phyloP scores from a whole-genome alignment of 768 basidiomycete genomes.

The Tricholoma saponaceum region DNA sequence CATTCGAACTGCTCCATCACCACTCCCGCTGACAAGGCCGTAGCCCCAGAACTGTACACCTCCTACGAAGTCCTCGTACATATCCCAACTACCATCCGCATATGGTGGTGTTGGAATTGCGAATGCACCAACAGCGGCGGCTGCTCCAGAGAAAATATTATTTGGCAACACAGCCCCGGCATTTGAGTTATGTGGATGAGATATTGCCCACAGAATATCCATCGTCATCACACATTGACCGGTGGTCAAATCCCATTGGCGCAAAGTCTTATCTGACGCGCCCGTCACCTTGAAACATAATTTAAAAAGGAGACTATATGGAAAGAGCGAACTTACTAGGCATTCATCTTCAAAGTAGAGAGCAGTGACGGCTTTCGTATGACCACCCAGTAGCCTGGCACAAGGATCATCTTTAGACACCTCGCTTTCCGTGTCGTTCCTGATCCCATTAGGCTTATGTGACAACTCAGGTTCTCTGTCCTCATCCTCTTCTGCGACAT shows the following conservation, averaged over 20 bases:
- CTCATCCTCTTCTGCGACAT: constrained; percentile 64
- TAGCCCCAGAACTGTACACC: constrained; percentile 99
- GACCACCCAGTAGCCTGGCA: constrained; percentile 78
- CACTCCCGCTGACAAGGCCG: constrained; percentile 94
- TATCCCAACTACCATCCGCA: constrained; percentile 88
- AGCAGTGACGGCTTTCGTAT: constrained; percentile 88
- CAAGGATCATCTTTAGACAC: constrained; percentile 56
- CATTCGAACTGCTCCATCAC: constrained; percentile 96
- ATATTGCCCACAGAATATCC: constrained; percentile 99
- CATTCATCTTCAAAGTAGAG: constrained; percentile 96
- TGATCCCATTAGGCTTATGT: constrained; percentile 36
- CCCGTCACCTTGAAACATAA: constrained; percentile 77
- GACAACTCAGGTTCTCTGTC: constrained; percentile 38
- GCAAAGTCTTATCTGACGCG: constrained; percentile 95
- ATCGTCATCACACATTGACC: constrained; percentile 99
- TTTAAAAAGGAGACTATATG: constrained; percentile 11
- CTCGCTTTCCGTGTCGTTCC: constrained; percentile 30
- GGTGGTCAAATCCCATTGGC: constrained; percentile 96
- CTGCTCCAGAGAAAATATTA: constrained; percentile 47
- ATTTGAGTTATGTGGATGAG: constrained; percentile 63
- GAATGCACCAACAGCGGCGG: constrained; percentile 61
- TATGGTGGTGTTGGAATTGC: constrained; percentile 83
- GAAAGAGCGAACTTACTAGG: constrained; percentile 53
- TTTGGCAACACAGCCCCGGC: constrained; percentile 37
- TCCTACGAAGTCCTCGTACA: constrained; percentile 97